phyloP scores from a whole-genome alignment of 768 basidiomycete genomes.

The Cubamyces sp. region DNA sequence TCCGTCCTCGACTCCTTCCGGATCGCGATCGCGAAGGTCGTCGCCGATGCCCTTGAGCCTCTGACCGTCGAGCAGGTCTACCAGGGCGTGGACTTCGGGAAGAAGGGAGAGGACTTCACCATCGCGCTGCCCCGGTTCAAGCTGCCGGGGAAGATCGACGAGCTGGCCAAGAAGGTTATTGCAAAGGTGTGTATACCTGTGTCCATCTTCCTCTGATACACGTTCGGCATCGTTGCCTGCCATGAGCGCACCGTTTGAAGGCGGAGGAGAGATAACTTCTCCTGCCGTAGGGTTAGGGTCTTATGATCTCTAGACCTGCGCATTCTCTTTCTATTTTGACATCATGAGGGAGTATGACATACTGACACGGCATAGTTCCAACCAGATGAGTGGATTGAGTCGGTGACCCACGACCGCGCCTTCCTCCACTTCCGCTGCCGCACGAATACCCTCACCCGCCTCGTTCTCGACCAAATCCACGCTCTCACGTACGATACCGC shows the following conservation, averaged over 20 bases:
- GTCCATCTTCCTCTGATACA: not conserved
- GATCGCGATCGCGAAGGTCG: constrained; percentile 74
- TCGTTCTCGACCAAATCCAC: constrained; percentile 76
- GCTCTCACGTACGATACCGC: constrained; percentile 65
- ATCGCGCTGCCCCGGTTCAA: constrained; percentile 92
- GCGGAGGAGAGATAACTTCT: not conserved
- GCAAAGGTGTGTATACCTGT: constrained; percentile 51
- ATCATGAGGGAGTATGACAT: not conserved
- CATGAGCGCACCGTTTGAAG: not conserved
- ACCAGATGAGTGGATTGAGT: constrained; percentile 77
- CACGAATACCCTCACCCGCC: constrained; percentile 62
- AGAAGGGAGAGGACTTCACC: constrained; percentile 93
- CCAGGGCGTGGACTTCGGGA: constrained; percentile 84
- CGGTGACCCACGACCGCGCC: constrained; percentile 68
- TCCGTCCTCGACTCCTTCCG: constrained; percentile 79
- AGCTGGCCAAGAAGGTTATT: constrained; percentile 74
- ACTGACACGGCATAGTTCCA: constrained; percentile 62
- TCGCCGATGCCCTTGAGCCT: constrained; percentile 65
- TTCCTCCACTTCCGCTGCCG: constrained; percentile 85
- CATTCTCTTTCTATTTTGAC: not conserved
- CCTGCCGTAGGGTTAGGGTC: constrained; percentile 2
- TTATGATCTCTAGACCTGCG: not conserved
- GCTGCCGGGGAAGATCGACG: constrained; percentile 80
- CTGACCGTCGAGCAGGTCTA: constrained; percentile 80
- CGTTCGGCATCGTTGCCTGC: not conserved